Conservation (phyloP, 2,329 filamentous ascomycete genomes). For the Aspergillus melleus region DNA sequence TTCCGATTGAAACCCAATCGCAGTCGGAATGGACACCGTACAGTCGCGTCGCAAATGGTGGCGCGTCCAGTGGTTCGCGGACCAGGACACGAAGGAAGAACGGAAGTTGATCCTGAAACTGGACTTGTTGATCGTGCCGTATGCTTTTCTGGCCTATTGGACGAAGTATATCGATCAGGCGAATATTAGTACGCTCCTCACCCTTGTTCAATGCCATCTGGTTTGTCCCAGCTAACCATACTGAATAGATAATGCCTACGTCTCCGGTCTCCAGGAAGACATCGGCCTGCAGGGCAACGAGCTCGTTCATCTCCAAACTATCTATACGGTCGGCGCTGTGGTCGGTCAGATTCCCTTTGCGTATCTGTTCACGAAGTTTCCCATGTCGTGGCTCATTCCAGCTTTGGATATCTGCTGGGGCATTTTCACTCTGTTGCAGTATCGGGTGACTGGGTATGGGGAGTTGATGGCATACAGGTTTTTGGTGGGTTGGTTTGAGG, state of each 20-base stretch:
- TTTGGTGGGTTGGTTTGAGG: slow-evolving; percentile 56
- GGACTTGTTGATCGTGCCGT: slow-evolving; percentile 57
- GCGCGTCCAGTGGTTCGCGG: slow-evolving; percentile 48
- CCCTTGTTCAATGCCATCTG: background rate
- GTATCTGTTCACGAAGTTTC: slow-evolving; percentile 49
- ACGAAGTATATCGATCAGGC: slow-evolving; percentile 58
- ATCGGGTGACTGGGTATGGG: slow-evolving; percentile 49
- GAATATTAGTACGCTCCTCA: slow-evolving; percentile 49
- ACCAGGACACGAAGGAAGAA: slow-evolving; percentile 52
- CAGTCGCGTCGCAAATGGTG: slow-evolving; percentile 3
- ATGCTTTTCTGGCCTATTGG: slow-evolving; percentile 58
- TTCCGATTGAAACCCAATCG: too few relatives aligned
- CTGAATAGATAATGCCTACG: slow-evolving; percentile 54
- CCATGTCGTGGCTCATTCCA: slow-evolving; percentile 55
- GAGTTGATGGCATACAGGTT: slow-evolving; percentile 58
- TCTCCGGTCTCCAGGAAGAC: slow-evolving; percentile 55
- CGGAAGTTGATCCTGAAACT: slow-evolving; percentile 56
- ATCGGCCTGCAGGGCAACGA: slow-evolving; percentile 54
- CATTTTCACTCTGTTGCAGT: slow-evolving; percentile 58
- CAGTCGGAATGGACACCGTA: background rate
- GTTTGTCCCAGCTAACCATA: background rate
- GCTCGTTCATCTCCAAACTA: slow-evolving; percentile 56
- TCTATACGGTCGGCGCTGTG: slow-evolving; percentile 54
- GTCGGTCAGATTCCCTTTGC: slow-evolving; percentile 54
- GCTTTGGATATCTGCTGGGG: slow-evolving; percentile 57